Base-by-base conservation (phyloP, 2,329 filamentous ascomycete species). In the Rachicladosporium sp. region DNA sequence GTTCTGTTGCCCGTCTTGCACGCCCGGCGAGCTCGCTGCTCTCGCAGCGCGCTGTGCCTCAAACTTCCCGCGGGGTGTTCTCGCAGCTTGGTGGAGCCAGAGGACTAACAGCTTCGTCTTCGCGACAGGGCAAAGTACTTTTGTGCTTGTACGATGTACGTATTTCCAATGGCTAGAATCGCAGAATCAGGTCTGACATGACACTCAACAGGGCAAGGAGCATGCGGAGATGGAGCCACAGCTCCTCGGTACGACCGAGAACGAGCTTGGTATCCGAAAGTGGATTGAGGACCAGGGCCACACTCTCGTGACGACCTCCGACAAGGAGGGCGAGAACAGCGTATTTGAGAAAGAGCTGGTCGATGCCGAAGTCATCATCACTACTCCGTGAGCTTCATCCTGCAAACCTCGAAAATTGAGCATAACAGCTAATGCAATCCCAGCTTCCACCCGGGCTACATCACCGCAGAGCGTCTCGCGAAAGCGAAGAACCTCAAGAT, bases 401-500 rank as follows among this genome's bases (percentile, higher is more conserved):
- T 19, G 15, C 15, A 19, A 19, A 19, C 15, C 15, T 19, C 15
- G 15, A 19, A 19, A 19, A 19, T 19, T 19, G 15, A 19, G 15
- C 15, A 19, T 19, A 19, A 19, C 15, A 19, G 15, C 15, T 19
- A 19, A 19, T 19, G 15, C 15, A 19, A 19, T 3, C 7, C 12
- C 53, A 93, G 85, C 61, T 96, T 96, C 81, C 89, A 96, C 73
- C 89, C 89, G 40, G 91, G 89, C 50, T 98, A 98, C 74, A 82
- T 98, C 44, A 96, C 84, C 36, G 86, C 85, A 40, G 89, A 96
- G 72, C 88, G 91, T 60, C 79, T 98, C 41, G 86, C 86, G 58
- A 93, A 91, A 73, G 91, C 91, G 53, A 96, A 96, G 82, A 96
- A 98, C 43, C 82, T 98, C 58, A 96, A 96, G 79, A 73, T 98